Evolutionary conservation across 2,329 filamentous ascomycete species (phyloP).

Genomic region (Pseudogymnoascus sp.): DNA sequence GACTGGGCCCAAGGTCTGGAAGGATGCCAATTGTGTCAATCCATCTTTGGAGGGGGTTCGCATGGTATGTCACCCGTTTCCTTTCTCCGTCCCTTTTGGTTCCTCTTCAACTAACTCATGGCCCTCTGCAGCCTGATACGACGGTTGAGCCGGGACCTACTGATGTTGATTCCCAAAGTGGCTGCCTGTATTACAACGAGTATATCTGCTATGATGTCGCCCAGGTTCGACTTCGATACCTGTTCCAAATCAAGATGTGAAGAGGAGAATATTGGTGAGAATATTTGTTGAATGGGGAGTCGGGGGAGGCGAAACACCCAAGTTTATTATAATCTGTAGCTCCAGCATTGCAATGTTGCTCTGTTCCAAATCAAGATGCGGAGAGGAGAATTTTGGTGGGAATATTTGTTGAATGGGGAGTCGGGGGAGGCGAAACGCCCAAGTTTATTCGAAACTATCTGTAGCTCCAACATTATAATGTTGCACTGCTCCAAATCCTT

Average conservation of each 20-base stretch:
- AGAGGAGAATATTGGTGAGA: not conserved
- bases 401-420: not conserved
- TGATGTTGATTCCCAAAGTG: constrained; percentile 30
- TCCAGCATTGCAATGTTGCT: not conserved
- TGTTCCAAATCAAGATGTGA: constrained; percentile 1
- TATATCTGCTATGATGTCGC: constrained; percentile 64
- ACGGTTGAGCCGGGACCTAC: constrained; percentile 41
- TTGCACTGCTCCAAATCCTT: not conserved
- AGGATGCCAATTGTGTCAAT: constrained; percentile 63
- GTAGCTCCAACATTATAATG: not conserved
- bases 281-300: not conserved
- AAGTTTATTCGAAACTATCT: not conserved
- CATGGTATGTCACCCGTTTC: constrained; percentile 50
- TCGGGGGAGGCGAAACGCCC: too few species aligned
- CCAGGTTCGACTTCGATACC: constrained; percentile 21
- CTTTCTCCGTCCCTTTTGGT: not conserved
- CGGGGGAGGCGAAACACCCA: too few species aligned
- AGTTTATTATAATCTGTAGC: not conserved
- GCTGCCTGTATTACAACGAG: constrained; percentile 60
- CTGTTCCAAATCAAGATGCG: not conserved
- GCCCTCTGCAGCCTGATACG: constrained; percentile 42
- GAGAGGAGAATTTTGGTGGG: not conserved
- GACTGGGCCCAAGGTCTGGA: constrained; percentile 62
- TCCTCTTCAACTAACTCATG: constrained; percentile 6
- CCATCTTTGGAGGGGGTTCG: constrained; percentile 56